Percentiles rank a stretch among this genome's conserved stretches.
Conservation (phyloP, 257 asterid species). For the Salvia miltiorrhiza region DNA sequence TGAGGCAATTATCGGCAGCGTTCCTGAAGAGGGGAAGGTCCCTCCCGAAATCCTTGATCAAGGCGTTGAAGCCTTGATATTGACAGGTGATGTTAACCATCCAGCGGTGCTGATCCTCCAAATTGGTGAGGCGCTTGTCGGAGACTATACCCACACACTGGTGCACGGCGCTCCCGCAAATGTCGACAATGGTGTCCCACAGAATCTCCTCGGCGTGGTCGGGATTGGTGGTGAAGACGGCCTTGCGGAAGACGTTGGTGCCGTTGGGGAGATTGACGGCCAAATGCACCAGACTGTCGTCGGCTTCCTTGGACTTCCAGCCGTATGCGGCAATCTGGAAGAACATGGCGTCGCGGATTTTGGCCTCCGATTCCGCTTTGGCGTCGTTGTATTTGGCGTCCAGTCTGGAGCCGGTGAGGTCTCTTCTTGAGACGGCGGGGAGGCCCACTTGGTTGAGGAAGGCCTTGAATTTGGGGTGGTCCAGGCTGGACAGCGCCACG, state of each 20-base stretch:
- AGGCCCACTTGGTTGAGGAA: slow-evolving; percentile 78
- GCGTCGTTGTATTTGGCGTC: slow-evolving; percentile 69
- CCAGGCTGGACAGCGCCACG: slow-evolving; percentile 71
- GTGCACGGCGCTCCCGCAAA: slow-evolving; percentile 63
- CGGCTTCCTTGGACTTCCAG: slow-evolving; percentile 62
- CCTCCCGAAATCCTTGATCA: slow-evolving; percentile 77
- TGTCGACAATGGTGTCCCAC: slow-evolving; percentile 79
- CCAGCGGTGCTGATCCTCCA: slow-evolving; percentile 88
- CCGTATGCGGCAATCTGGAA: slow-evolving; percentile 87
- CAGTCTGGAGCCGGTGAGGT: slow-evolving; percentile 56
- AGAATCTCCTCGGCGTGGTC: slow-evolving; percentile 82
- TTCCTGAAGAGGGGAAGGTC: slow-evolving; percentile 79
- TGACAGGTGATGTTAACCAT: slow-evolving; percentile 94
- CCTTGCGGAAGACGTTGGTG: slow-evolving; percentile 67
- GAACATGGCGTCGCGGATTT: slow-evolving; percentile 93
- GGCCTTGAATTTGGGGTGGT: slow-evolving; percentile 86
- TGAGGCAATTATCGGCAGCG: slow-evolving; percentile 65
- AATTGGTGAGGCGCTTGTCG: slow-evolving; percentile 72
- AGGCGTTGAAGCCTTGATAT: slow-evolving; percentile 59
- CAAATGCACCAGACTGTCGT: slow-evolving; percentile 65
- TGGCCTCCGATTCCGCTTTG: slow-evolving; percentile 70
- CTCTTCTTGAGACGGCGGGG: slow-evolving; percentile 60
- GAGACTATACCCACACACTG: slow-evolving; percentile 92
- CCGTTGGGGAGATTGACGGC: slow-evolving; percentile 95
- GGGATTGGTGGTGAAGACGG: slow-evolving; percentile 60